Conservation (phyloP, 1,139 yeast species). For the Kodamaea plutei region DNA sequence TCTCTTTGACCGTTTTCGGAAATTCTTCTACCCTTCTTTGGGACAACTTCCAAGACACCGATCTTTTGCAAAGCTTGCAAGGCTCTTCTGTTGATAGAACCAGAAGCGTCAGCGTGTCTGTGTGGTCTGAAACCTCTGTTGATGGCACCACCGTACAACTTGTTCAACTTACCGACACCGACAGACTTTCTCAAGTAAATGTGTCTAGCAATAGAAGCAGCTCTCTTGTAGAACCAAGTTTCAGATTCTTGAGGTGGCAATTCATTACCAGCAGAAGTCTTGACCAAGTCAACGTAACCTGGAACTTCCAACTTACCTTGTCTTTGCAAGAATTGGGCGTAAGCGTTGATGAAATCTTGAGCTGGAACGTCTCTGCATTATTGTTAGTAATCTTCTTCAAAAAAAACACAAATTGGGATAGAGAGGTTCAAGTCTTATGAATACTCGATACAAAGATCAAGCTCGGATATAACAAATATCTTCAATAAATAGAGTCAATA, state of each 20-base stretch:
- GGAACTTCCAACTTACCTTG: constrained; percentile 99
- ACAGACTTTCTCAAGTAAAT: constrained; percentile 99
- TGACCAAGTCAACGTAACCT: constrained; percentile 99
- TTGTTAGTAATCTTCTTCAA: constrained; percentile 28
- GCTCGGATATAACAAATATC: background rate
- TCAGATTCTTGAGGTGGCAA: constrained; percentile 99
- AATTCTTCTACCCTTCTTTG: constrained; percentile 99
- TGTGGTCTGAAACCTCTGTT: constrained; percentile 99
- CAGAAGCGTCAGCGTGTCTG: constrained; percentile 98
- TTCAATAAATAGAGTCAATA: background rate
- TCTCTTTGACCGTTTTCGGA: constrained; percentile 99
- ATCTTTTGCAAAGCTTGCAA: constrained; percentile 97
- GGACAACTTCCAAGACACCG: constrained; percentile 94
- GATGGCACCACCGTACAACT: constrained; percentile 98
- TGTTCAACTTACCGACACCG: constrained; percentile 99
- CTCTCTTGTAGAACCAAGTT: constrained; percentile 99
- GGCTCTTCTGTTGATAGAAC: constrained; percentile 98
- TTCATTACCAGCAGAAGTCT: constrained; percentile 98
- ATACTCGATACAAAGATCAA: background rate
- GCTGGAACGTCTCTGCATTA: constrained; percentile 95
- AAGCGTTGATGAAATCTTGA: constrained; percentile 98
- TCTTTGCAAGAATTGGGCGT: constrained; percentile 99
- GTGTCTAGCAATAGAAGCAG: constrained; percentile 99
- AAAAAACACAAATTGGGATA: too few species aligned
- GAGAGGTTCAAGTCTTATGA: too few species aligned